Evolutionary conservation across 805 yeast species (phyloP), one percentile per base, ranked within the genome.

Genomic region (Candida sonorensis): DNA sequence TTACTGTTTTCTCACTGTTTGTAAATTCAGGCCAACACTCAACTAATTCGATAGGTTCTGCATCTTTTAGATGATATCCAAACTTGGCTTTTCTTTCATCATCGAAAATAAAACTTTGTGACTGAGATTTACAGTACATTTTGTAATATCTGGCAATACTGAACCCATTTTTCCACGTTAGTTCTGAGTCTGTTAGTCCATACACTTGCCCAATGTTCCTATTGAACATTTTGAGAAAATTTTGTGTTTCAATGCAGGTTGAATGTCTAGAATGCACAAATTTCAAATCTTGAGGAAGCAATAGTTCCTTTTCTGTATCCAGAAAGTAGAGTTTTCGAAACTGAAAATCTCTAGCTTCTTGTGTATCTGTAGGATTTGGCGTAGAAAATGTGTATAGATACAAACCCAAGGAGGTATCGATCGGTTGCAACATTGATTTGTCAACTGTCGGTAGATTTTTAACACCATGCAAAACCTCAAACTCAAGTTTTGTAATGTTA

Each of bases 261-360:
- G 49, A 44, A 17, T 46, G 50, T 16, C 50, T 34, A 3, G 46
- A 39, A 30, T 37, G 40, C 12, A 46, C 25, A 22, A 34, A 42
- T 22, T 29, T 28, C 3, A 44, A 20, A 9, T 28, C 25, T 14
- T 18, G 12, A 11, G 50, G 47, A 2, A 37, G 23, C 12, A 34
- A 29, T 4, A 15, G 11, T 11, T 27, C 14, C 4, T 23, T n/a
- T 6, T 18, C 8, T 7, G 16, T 20, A 22, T 25, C 9, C n/a
- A 28, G 17, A 12, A 28, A n/a, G 13, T 23, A n/a, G n/a, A n/a
- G n/a, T n/a, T n/a, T n/a, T n/a, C n/a, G n/a, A n/a, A n/a, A n/a
- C n/a, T n/a, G n/a, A n/a, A n/a, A n/a, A n/a, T n/a, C n/a, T n/a
- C n/a, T n/a, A n/a, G n/a, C n/a, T n/a, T n/a, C n/a, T n/a, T n/a